Percentiles rank a stretch among this genome's conserved stretches.
These are phyloP conservation scores for Venturia aucupariae DNA, from an alignment of 2,329 filamentous ascomycete species.

Conservation along the genomic window DNA sequence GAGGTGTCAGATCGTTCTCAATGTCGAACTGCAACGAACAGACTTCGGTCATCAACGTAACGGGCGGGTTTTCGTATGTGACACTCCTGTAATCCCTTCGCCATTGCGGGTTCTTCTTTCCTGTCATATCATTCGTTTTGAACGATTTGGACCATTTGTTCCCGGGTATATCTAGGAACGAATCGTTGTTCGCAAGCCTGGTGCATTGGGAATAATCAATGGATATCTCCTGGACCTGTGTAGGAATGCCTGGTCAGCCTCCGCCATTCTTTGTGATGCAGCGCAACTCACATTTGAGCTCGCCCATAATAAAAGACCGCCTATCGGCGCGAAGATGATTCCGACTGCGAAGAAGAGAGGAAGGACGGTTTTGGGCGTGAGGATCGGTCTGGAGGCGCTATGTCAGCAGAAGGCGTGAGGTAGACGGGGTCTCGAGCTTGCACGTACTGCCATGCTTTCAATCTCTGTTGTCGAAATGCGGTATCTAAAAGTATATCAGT, in stretches of 20 bases:
- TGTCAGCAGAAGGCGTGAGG: slow-evolving; percentile 28
- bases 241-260: background rate
- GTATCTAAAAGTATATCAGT: slow-evolving; percentile 56
- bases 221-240: slow-evolving; percentile 75
- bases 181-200: slow-evolving; percentile 41
- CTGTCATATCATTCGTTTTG: slow-evolving; percentile 44
- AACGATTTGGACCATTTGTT: slow-evolving; percentile 60
- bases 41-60: slow-evolving; percentile 25
- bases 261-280: background rate
- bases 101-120: slow-evolving; percentile 17
- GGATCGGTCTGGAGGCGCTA: slow-evolving; percentile 59
- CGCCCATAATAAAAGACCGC: slow-evolving; percentile 75
- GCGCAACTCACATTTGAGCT: slow-evolving; percentile 56
- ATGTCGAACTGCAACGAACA: slow-evolving; percentile 75
- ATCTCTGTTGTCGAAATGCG: slow-evolving; percentile 88
- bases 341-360: slow-evolving; percentile 87
- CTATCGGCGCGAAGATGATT: slow-evolving; percentile 87
- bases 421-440: background rate
- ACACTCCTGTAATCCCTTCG: slow-evolving; percentile 15
- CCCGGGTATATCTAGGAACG: slow-evolving; percentile 44
- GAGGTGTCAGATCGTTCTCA: slow-evolving; percentile 67
- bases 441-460: slow-evolving; percentile 97
- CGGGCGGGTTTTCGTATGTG: slow-evolving; percentile 23
- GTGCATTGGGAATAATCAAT: slow-evolving; percentile 84
- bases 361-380: slow-evolving; percentile 87